Conservation (phyloP, 257 asterid genomes). For the Solanum pinnatisectum region DNA sequence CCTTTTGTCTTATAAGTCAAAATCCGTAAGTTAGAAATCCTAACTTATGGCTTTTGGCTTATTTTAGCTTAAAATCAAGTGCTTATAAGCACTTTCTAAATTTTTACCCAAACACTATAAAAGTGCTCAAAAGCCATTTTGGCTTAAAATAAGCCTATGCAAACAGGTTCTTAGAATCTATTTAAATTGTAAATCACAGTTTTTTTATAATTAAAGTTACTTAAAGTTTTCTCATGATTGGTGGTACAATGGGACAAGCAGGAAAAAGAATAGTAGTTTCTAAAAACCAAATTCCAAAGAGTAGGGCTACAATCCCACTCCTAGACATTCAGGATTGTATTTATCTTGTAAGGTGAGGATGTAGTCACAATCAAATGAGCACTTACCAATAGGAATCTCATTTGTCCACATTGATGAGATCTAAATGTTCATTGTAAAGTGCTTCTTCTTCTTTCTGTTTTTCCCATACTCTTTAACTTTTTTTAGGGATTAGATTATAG, state of each 20-base stretch:
- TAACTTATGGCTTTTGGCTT: background rate
- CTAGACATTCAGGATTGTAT: background rate
- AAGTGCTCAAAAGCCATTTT: background rate
- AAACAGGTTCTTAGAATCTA: background rate
- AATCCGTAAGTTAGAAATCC: background rate
- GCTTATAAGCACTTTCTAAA: background rate
- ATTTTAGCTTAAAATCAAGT: background rate
- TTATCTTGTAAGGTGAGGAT: background rate
- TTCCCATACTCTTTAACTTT: background rate
- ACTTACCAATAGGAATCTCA: background rate
- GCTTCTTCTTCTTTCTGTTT: background rate
- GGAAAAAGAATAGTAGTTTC: background rate
- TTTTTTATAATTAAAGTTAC: background rate
- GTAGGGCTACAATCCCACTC: background rate
- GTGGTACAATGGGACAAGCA: background rate
- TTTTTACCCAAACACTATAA: background rate
- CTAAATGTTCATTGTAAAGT: background rate
- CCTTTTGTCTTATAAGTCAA: background rate
- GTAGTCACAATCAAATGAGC: background rate
- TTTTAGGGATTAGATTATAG: background rate
- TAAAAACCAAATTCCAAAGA: background rate
- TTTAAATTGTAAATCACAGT: background rate
- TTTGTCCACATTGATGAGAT: background rate
- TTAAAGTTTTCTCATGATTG: background rate
- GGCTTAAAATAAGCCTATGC: background rate